Conservation (phyloP, 306 rosid genomes). For the Mimosa pudica region DNA sequence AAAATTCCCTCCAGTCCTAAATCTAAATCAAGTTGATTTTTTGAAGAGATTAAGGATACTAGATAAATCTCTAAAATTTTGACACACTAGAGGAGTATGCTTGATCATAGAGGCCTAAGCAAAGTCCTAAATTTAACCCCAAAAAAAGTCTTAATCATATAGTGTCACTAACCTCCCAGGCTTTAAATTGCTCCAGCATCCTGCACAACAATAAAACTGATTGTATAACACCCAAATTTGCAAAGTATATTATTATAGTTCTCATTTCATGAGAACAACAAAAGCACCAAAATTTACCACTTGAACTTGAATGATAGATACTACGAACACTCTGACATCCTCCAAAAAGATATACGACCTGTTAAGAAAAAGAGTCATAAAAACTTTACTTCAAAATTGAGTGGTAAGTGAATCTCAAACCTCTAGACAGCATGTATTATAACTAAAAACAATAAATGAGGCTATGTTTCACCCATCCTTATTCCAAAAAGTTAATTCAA, state of each 20-base stretch:
- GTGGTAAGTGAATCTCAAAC: conserved; percentile 11
- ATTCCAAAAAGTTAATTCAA: neutral
- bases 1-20: no score
- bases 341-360: conserved; percentile 52
- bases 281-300: conserved; percentile 46
- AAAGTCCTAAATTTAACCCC: neutral
- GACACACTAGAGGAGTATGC: neutral
- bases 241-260: neutral
- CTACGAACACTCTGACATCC: conserved; percentile 48
- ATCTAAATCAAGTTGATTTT: no score
- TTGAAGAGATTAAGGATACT: no score
- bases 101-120: neutral
- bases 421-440: neutral
- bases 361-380: conserved; percentile 38
- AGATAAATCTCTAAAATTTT: neutral
- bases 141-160: neutral
- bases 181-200: conserved; percentile 45
- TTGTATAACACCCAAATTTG: conserved; percentile 24
- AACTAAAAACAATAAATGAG: conserved; percentile 10
- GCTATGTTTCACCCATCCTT: neutral
- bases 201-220: conserved; percentile 43
- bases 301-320: conserved; percentile 45
- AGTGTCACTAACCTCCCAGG: conserved; percentile 55
- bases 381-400: conserved; percentile 17
- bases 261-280: neutral